Base-by-base conservation (phyloP, 2,329 filamentous ascomycete species). In the Xylaria sp. region DNA sequence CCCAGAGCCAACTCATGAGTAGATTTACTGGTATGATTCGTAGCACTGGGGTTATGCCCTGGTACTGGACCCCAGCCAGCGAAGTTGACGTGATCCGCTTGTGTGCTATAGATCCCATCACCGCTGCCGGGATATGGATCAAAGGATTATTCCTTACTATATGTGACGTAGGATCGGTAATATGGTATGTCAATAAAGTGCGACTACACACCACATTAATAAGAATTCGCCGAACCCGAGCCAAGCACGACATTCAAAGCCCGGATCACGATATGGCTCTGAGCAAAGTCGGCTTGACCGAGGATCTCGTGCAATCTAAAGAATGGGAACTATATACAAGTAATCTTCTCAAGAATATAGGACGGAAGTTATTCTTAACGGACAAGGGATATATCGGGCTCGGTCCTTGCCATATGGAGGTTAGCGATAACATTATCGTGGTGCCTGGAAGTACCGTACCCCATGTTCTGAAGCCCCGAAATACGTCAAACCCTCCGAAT, bases 401-500 rank as follows among this genome's bases (percentile, higher is more conserved):
- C 6, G 78, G 77, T 0, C 78, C 78, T 7, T 12, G 36, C 25
- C 49, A 63, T 3, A 74, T 76, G 69, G 13, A 60, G 58, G 36
- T 46, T 1, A 78, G 74, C 0, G 79, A 81, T 61, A 57, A 33
- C 0, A 69, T 80, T 0, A 74, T 75, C 0, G 75, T 80, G 7
- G 62, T 80, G 7, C 66, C 73, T 33, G 79, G 79, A 0, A 66
- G 75, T 3, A 78, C 75, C 18, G 72, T 75, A 41, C 77, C 79
- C 8, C 69, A 78, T 58, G 48, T 79, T 1, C 59, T 81, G 54
- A 73, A 76, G 56, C 46, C 49, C 0, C 15, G 9, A 1, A 41
- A 0, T 12, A 41, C n/a, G 23, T 15, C 23, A 12, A 7, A 7
- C 6, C 10, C 23, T 13, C n/a, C 1, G n/a, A 46, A 4, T 5